Conservation (phyloP, 2,329 filamentous ascomycete genomes). For the Lithohypha guttulata region DNA sequence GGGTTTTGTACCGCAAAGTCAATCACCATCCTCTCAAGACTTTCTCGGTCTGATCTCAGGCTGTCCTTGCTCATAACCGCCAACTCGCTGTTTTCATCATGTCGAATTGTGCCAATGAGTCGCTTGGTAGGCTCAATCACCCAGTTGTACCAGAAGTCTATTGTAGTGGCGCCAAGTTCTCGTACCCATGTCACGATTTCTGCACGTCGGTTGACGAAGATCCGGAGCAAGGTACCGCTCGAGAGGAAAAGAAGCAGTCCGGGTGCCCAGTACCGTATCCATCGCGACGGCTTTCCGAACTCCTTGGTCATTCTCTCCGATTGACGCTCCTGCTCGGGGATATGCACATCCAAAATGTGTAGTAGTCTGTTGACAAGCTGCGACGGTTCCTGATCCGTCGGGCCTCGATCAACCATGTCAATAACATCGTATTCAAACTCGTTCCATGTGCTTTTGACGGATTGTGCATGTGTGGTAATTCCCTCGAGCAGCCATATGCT, state of each 20-base stretch:
- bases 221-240: constrained; percentile 72
- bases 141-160: constrained; percentile 96
- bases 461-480: constrained; percentile 61
- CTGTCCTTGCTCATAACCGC: constrained; percentile 94
- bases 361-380: constrained; percentile 28
- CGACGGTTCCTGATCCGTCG: constrained; percentile 18
- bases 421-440: constrained; percentile 48
- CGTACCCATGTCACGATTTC: constrained; percentile 71
- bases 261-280: constrained; percentile 85
- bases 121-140: constrained; percentile 75
- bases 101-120: constrained; percentile 81
- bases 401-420: constrained; percentile 47
- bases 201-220: constrained; percentile 62
- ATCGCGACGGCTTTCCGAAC: constrained; percentile 63
- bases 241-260: constrained; percentile 61
- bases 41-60: constrained; percentile 78
- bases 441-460: constrained; percentile 44
- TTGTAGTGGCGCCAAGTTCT: constrained; percentile 64
- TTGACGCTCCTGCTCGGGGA: constrained; percentile 55
- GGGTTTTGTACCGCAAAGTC: constrained; percentile 86
- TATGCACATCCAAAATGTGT: constrained; percentile 54
- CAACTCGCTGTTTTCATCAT: constrained; percentile 85
- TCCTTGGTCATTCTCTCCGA: constrained; percentile 47
- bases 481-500: constrained; percentile 80
- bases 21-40: constrained; percentile 93